A percentile compares a stretch with the other conserved stretches of the same genome.
Conservation (phyloP, 1,139 yeast species). For the Diutina mesorugosa region DNA sequence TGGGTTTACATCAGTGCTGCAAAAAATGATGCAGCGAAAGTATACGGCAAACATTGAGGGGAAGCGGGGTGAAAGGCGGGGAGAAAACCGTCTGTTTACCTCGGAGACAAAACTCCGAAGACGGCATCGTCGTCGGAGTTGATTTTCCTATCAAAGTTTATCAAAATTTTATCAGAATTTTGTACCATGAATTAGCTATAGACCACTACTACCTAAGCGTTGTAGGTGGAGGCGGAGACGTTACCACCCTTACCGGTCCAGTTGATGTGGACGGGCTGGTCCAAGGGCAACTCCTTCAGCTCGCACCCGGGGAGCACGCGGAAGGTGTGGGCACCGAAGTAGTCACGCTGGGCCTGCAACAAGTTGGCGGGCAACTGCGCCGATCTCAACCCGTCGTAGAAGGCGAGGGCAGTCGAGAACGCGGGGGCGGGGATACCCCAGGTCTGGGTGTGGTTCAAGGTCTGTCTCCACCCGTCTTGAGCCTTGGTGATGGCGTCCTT, state of each 20-base stretch:
- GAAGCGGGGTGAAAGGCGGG: no score
- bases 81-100: no score
- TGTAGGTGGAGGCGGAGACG: constrained; percentile 88
- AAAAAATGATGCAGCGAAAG: no score
- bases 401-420: constrained; percentile 89
- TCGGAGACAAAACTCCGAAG: no score
- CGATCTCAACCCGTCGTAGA: constrained; percentile 98
- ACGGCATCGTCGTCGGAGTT: no score
- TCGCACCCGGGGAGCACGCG: constrained; percentile 83
- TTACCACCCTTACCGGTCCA: constrained; percentile 99
- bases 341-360: constrained; percentile 98
- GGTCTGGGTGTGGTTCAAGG: constrained; percentile 65
- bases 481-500: constrained; percentile 84
- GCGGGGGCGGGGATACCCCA: constrained; percentile 97
- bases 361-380: constrained; percentile 93
- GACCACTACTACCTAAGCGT: constrained; percentile 40
- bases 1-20: no score
- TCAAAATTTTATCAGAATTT: no score
- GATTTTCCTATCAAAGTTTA: no score
- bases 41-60: no score
- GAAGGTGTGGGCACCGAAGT: constrained; percentile 99
- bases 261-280: constrained; percentile 84
- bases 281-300: constrained; percentile 62
- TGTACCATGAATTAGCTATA: background rate
- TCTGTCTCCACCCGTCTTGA: constrained; percentile 90